Percentiles rank a stretch among this genome's conserved stretches.
These are phyloP conservation scores for Dioscorea dumetorum DNA, from an alignment of 106 monocot species.

Conservation along the genomic window DNA sequence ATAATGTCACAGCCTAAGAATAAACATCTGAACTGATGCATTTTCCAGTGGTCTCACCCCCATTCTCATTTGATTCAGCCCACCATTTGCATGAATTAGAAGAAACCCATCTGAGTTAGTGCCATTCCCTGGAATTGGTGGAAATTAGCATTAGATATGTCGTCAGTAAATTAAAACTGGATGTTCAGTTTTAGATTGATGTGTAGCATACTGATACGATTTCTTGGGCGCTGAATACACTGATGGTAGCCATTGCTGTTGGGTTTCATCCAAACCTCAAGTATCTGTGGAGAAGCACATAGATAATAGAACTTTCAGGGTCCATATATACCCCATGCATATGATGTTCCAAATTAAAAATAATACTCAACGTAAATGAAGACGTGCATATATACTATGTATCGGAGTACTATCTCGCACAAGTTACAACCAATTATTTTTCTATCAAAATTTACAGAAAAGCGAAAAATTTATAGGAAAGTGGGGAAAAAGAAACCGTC, in stretches of 20 bases:
- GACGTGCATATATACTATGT: no score
- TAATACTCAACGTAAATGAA: background rate
- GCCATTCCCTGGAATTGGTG: conserved; percentile 8
- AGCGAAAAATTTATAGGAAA: background rate
- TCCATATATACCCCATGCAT: no score
- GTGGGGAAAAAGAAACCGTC: no score
- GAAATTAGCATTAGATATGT: background rate
- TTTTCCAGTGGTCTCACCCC: conserved; percentile 31
- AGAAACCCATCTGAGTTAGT: conserved; percentile 51
- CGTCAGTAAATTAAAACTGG: background rate
- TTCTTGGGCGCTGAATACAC: conserved; percentile 2
- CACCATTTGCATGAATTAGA: conserved; percentile 74
- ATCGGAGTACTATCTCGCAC: no score
- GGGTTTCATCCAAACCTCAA: conserved; percentile 41
- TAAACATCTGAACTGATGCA: no score
- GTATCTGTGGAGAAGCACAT: conserved; percentile 18
- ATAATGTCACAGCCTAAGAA: background rate
- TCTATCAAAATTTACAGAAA: background rate
- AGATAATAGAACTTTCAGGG: no score
- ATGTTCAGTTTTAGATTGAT: background rate
- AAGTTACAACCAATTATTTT: background rate
- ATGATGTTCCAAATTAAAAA: background rate
- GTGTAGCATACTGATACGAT: conserved; percentile 22
- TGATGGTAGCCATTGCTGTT: conserved; percentile 17
- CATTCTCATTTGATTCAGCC: conserved; percentile 88